Conservation (phyloP, 805 yeast genomes). For the Yarrowia osloensis region DNA sequence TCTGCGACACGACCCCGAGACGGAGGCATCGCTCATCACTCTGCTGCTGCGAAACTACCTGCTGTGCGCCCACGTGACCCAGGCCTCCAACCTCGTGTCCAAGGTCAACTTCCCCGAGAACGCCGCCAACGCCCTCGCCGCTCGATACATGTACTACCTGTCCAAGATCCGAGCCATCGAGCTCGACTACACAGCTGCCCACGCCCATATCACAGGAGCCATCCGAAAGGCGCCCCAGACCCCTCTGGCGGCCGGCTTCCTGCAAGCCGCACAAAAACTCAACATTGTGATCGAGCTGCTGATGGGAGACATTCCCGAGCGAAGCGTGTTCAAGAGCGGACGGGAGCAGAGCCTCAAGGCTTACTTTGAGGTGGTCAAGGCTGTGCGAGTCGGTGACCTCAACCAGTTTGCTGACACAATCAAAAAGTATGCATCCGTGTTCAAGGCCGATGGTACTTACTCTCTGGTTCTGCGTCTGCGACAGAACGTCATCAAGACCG, state of each 20-base stretch:
- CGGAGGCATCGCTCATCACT: slow-evolving; percentile 85
- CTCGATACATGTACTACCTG: slow-evolving; percentile 87
- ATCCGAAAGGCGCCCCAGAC: slow-evolving; percentile 96
- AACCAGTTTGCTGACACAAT: slow-evolving; percentile 74
- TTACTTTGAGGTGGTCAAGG: slow-evolving; percentile 82
- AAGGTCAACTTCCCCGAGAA: slow-evolving; percentile 85
- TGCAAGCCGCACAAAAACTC: slow-evolving; percentile 86
- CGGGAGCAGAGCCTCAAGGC: slow-evolving; percentile 66
- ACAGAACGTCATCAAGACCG: slow-evolving; percentile 97
- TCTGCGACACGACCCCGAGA: slow-evolving; percentile 88
- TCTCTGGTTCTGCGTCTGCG: slow-evolving; percentile 85
- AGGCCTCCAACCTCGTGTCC: slow-evolving; percentile 85
- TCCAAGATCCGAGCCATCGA: slow-evolving; percentile 92
- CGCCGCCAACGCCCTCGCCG: slow-evolving; percentile 86
- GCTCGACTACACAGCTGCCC: slow-evolving; percentile 86
- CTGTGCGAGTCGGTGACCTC: slow-evolving; percentile 91
- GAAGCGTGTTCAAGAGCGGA: slow-evolving; percentile 69
- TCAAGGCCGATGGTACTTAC: slow-evolving; percentile 76
- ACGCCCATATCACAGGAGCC: slow-evolving; percentile 89
- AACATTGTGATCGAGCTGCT: slow-evolving; percentile 85
- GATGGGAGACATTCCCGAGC: slow-evolving; percentile 95
- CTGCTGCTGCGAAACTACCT: slow-evolving; percentile 79
- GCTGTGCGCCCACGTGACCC: slow-evolving; percentile 74
- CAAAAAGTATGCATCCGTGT: slow-evolving; percentile 57
- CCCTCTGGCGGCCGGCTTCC: slow-evolving; percentile 76